These are phyloP conservation scores for Ramaria sp. DNA, from an alignment of 768 basidiomycete species.

Conservation along the genomic window DNA sequence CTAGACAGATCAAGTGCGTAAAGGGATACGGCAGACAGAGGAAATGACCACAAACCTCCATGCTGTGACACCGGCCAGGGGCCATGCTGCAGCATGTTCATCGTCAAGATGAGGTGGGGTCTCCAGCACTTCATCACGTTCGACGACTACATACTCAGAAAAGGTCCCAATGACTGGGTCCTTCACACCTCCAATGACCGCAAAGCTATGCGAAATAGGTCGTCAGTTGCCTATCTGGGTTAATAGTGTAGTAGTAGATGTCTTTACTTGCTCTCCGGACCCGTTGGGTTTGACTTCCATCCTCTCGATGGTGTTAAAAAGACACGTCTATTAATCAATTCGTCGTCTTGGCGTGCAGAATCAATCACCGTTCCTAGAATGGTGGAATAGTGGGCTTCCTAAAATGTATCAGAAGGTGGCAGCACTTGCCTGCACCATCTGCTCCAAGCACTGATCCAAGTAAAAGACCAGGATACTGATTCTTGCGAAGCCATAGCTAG, in stretches of 20 bases:
- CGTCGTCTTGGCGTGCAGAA: constrained; percentile 40
- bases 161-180: constrained; percentile 59
- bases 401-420: background rate
- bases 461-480: constrained; percentile 53
- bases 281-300: constrained; percentile 56
- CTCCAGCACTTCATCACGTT: constrained; percentile 46
- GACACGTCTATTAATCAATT: constrained; percentile 51
- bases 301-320: constrained; percentile 70
- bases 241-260: background rate
- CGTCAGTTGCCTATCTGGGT: background rate
- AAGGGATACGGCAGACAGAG: background rate
- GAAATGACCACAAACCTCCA: constrained; percentile 49
- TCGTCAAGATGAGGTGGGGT: constrained; percentile 61
- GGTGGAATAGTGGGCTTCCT: background rate
- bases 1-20: constrained; percentile 24
- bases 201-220: constrained; percentile 32
- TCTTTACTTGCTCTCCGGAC: constrained; percentile 53
- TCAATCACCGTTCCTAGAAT: constrained; percentile 53
- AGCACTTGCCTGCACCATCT: constrained; percentile 57
- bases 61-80: constrained; percentile 67
- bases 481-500: constrained; percentile 67
- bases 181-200: constrained; percentile 51
- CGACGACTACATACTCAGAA: constrained; percentile 64
- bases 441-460: constrained; percentile 54
- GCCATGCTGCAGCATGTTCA: constrained; percentile 66